A percentile compares a stretch with the other conserved stretches of the same genome.
Evolutionary conservation across 257 asterid genomes (phyloP).

Genomic region (Cordia subcordata): DNA sequence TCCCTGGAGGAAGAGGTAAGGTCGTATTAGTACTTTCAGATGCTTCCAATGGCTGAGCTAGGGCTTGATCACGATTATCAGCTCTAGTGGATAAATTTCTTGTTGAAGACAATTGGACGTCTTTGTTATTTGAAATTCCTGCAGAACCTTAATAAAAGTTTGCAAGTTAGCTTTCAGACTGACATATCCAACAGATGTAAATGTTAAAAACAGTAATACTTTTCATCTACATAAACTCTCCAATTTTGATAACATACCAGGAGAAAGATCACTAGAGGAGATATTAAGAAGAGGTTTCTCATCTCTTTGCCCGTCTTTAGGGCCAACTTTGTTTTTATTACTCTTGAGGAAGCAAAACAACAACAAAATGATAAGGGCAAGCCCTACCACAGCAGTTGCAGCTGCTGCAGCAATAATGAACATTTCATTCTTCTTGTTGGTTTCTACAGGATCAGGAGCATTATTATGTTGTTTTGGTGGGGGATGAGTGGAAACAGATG

Average conservation of each 20-base stretch:
- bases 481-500: constrained; percentile 6
- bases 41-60: constrained; percentile 24
- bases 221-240: neutral
- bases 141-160: constrained; percentile 37
- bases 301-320: constrained; percentile 44
- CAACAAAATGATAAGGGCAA: constrained; percentile 38
- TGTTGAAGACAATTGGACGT: constrained; percentile 32
- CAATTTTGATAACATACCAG: constrained; percentile 33
- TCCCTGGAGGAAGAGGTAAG: constrained; percentile 80
- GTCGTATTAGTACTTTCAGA: constrained; percentile 17
- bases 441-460: constrained; percentile 17
- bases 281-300: constrained; percentile 68
- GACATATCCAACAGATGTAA: constrained; percentile 13
- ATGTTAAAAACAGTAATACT: constrained; percentile 7
- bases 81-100: constrained; percentile 14
- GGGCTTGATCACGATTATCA: constrained; percentile 18
- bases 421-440: constrained; percentile 9
- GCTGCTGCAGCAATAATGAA: constrained; percentile 34
- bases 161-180: neutral
- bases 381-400: constrained; percentile 39
- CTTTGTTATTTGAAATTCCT: constrained; percentile 18
- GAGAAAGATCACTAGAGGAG: constrained; percentile 37
- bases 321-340: constrained; percentile 27
- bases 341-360: constrained; percentile 35
- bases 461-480: constrained; percentile 15